A percentile compares a stretch with the other conserved stretches of the same genome.
phyloP scores from a whole-genome alignment of 2,329 filamentous ascomycete genomes.

The Cadophora sp. region DNA sequence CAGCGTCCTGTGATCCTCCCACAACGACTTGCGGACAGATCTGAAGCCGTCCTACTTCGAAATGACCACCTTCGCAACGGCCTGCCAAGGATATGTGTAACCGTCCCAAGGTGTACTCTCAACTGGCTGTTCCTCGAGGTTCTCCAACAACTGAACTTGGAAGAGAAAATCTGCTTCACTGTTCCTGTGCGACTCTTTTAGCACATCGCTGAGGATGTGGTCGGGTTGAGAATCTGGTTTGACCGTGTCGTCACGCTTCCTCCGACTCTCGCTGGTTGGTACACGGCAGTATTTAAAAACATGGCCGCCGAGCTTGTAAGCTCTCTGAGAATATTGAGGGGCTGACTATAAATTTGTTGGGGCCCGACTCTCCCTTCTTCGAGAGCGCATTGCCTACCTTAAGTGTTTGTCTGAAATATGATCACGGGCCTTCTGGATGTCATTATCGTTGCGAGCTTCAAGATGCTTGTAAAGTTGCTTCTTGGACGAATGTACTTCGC shows the following conservation, averaged over 20 bases:
- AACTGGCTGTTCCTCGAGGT: conserved; percentile 53
- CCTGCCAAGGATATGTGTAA: conserved; percentile 55
- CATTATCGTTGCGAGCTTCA: conserved; percentile 46
- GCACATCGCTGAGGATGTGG: conserved; percentile 49
- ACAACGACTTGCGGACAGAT: conserved; percentile 49
- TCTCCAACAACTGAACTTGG: conserved; percentile 54
- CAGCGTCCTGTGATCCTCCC: conserved; percentile 52
- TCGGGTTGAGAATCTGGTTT: conserved; percentile 44
- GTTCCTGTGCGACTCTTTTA: conserved; percentile 48
- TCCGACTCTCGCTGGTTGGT: conserved; percentile 49
- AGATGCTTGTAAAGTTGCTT: conserved; percentile 51
- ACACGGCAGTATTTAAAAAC: conserved; percentile 55
- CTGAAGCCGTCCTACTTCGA: conserved; percentile 51
- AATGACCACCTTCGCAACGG: conserved; percentile 49
- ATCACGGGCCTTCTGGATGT: conserved; percentile 49
- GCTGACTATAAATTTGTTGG: conserved; percentile 38
- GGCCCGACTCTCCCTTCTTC: background rate
- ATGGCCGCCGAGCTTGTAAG: conserved; percentile 55
- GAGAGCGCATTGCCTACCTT: conserved; percentile 33
- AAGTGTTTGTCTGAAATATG: conserved; percentile 49
- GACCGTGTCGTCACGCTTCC: conserved; percentile 48
- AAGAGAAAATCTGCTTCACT: conserved; percentile 52
- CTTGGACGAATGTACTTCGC: conserved; percentile 47
- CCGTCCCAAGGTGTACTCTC: conserved; percentile 53
- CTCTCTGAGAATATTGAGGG: conserved; percentile 53